Evolutionary conservation across 768 basidiomycete genomes (phyloP).

Genomic region (Suillus americanus): DNA sequence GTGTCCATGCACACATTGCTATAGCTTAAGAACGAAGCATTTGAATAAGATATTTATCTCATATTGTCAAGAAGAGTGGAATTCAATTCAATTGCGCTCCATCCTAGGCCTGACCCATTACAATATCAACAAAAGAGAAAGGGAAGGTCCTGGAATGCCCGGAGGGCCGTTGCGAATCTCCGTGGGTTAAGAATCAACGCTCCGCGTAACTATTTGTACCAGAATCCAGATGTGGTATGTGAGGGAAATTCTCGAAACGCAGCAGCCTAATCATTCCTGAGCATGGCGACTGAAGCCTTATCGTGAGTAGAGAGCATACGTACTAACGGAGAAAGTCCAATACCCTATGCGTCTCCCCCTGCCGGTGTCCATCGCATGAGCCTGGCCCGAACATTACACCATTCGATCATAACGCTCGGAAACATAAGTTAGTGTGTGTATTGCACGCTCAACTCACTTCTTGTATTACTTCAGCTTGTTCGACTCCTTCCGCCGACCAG

Average conservation of each 20-base stretch:
- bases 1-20: too few relatives aligned
- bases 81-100: too few relatives aligned
- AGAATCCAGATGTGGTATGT: background rate
- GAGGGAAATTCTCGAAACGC: background rate
- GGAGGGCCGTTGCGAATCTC: background rate
- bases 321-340: background rate
- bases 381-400: background rate
- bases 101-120: too few relatives aligned
- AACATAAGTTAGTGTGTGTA: background rate
- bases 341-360: background rate
- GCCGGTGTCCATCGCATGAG: background rate
- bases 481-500: background rate
- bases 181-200: background rate
- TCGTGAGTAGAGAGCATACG: background rate
- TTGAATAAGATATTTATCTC: too few relatives aligned
- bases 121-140: too few relatives aligned
- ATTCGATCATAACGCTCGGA: background rate
- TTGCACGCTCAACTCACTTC: background rate
- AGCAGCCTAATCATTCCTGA: background rate
- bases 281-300: background rate
- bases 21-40: too few relatives aligned
- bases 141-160: too few relatives aligned
- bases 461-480: background rate
- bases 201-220: background rate
- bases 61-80: too few relatives aligned